These are phyloP conservation scores for Trichosanthes truncata DNA, from an alignment of 306 rosid genomes.

Conservation along the genomic window DNA sequence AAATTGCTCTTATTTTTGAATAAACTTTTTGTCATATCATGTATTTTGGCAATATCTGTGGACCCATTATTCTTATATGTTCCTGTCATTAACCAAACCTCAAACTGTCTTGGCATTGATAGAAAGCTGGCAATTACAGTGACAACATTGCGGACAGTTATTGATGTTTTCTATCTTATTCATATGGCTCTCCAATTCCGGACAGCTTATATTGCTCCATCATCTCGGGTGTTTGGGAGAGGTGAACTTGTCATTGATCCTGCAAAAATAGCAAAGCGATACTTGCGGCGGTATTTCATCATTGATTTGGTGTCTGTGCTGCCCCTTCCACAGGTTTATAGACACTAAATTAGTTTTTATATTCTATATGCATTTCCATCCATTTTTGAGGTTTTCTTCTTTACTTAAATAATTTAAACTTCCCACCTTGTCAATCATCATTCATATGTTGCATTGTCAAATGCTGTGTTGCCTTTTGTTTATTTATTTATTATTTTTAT, in stretches of 20 bases:
- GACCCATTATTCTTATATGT: slow-evolving; percentile 92
- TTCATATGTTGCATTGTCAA: background rate
- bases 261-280: slow-evolving; percentile 80
- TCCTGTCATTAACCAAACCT: slow-evolving; percentile 52
- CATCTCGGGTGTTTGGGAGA: slow-evolving; percentile 97
- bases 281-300: slow-evolving; percentile 66
- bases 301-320: slow-evolving; percentile 71
- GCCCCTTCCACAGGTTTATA: slow-evolving; percentile 89
- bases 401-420: background rate
- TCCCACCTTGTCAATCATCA: background rate
- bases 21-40: slow-evolving; percentile 65
- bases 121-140: slow-evolving; percentile 60
- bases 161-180: slow-evolving; percentile 78
- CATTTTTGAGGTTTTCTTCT: slow-evolving; percentile 7
- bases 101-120: slow-evolving; percentile 73
- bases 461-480: background rate
- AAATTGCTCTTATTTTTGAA: slow-evolving; percentile 76
- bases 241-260: slow-evolving; percentile 97
- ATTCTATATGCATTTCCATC: slow-evolving; percentile 10
- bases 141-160: slow-evolving; percentile 69
- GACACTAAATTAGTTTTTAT: slow-evolving; percentile 6
- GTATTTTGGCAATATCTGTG: slow-evolving; percentile 81
- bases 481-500: background rate
- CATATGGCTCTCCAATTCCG: slow-evolving; percentile 98
- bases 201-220: slow-evolving; percentile 94